Conservation (phyloP, 2,329 filamentous ascomycete species). For the Trichoderma sp. region DNA sequence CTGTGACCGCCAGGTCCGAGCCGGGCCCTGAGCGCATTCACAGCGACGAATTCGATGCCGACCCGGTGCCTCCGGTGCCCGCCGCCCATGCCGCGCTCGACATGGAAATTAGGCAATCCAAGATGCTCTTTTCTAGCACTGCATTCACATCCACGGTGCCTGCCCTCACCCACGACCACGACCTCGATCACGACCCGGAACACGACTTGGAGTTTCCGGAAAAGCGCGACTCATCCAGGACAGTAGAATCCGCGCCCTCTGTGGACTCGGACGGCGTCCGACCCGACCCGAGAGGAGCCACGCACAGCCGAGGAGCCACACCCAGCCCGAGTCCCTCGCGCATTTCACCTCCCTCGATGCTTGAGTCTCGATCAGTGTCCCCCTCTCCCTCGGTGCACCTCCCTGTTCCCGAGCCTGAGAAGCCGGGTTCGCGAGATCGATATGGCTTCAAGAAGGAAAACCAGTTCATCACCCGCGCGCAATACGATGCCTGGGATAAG, state of each 20-base stretch:
- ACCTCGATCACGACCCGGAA: constrained; percentile 28
- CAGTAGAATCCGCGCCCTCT: constrained; percentile 42
- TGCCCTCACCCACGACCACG: constrained; percentile 37
- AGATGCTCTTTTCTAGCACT: constrained; percentile 42
- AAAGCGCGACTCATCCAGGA: constrained; percentile 56
- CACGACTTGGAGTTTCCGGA: constrained; percentile 33
- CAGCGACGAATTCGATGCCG: constrained; percentile 7
- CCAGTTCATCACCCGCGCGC: constrained; percentile 69
- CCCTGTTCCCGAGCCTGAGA: constrained; percentile 44
- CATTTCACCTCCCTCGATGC: constrained; percentile 14
- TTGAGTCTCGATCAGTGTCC: constrained; percentile 21
- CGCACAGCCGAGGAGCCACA: constrained; percentile 5
- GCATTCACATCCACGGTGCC: constrained; percentile 44
- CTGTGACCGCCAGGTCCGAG: constrained; percentile 22
- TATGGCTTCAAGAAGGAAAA: constrained; percentile 92
- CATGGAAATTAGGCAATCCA: constrained; percentile 43
- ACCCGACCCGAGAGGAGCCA: neutral
- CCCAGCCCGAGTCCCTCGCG: constrained; percentile 10
- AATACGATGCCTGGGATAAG: constrained; percentile 81
- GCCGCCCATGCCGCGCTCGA: constrained; percentile 36
- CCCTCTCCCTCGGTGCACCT: constrained; percentile 22
- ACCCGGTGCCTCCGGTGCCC: constrained; percentile 24
- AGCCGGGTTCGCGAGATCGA: constrained; percentile 65
- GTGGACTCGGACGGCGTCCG: constrained; percentile 30
- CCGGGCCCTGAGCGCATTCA: constrained; percentile 9